Base-by-base conservation (phyloP, 2,329 filamentous ascomycete genomes). In the Coccinonectria pachysandricola region DNA sequence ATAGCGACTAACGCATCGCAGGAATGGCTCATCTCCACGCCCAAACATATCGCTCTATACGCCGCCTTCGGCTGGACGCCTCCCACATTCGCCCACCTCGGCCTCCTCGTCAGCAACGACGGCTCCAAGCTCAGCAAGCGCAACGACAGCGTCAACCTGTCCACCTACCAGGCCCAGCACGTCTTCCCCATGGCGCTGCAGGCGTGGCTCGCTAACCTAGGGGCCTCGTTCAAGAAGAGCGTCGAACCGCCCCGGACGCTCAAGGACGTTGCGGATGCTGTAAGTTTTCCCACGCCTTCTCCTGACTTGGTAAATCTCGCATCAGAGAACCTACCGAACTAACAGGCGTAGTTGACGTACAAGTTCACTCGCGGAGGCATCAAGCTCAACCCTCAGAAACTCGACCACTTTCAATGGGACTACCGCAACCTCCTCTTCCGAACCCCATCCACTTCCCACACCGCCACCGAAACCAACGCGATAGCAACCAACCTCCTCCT, bases 21-120 rank as follows among this genome's bases (percentile, higher is more conserved):
- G 67, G 91, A 98, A 69, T 98, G 91, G 91, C 80, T 98, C 59
- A 75, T 88, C 17, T 94, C 87, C 1, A 96, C 91, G 0, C 86
- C 87, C 1, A 82, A 69, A 35, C 73, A 78, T 43, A 52, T 73
- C 21, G 63, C 69, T 21, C 52, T 91, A n/a, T 91, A 91, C 49
- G 57, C 80, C 24, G 81, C 80, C 3, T 81, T 91, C 47, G 68
- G 72, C 5, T 91, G 83, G 83, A 49, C 66, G 15, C 65, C 75
- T 2, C 83, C 83, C 0, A 54, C 60, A n/a, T 91, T 85, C 52
- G 80, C 75, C n/a, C 83, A 91, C 46, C 75, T 88, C 10, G 80
- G 81, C 6, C 64, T 91, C 2, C 68, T 91, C 1, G 71, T 81
- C 14, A 74, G 84, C 42, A 53, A 62, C 27, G 62, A 73, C n/a